Base-by-base conservation (phyloP, 768 basidiomycete genomes). In the Punctularia strigosozonata region DNA sequence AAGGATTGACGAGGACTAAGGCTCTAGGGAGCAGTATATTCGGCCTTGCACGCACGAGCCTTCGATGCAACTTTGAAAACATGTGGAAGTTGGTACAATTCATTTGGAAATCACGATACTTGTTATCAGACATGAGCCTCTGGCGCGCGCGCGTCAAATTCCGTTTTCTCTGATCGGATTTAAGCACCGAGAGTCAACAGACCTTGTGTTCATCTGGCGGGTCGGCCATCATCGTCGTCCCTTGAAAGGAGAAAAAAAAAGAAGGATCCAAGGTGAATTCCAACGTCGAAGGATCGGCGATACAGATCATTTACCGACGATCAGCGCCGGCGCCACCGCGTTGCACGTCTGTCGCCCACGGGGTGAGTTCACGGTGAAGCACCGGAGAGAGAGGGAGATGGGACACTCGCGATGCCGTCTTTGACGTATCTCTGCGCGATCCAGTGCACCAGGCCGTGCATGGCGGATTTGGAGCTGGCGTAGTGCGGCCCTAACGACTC, bases 401-500 rank as follows among this genome's bases (percentile, higher is more conserved):
- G n/a, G 6, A 23, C 2, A 51, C 65, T 31, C 46, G 72, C 72
- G 35, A 75, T 60, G 10, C 71, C 71, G 10, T 66, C 64, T 43
- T 67, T 66, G 12, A 65, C 64, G 43, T 73, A 68, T 25, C 69
- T 56, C 35, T 52, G 54, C 5, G 71, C 65, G n/a, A 73, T 52
- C 73, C 73, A 73, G 43, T 73, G 73, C 26, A 73, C 52, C 4
- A 73, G 56, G 1, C 73, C 73, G 43, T 73, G 71, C 43, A 73
- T 45, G 2, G 71, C 73, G 2, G 70, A 64, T 43, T 75, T 75
- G 0, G 71, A 71, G 1, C 69, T 72, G 5, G 73, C 69, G 39
- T 75, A 73, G 41, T 75, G 73, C 0, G 73, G 71, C 0, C 73
- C n/a, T n/a, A n/a, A n/a, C n/a, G n/a, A n/a, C n/a, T n/a, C n/a